Percentiles rank a stretch among this genome's conserved stretches.
Conservation (phyloP, 2,329 filamentous ascomycete genomes). For the Monosporascus cannonballus region DNA sequence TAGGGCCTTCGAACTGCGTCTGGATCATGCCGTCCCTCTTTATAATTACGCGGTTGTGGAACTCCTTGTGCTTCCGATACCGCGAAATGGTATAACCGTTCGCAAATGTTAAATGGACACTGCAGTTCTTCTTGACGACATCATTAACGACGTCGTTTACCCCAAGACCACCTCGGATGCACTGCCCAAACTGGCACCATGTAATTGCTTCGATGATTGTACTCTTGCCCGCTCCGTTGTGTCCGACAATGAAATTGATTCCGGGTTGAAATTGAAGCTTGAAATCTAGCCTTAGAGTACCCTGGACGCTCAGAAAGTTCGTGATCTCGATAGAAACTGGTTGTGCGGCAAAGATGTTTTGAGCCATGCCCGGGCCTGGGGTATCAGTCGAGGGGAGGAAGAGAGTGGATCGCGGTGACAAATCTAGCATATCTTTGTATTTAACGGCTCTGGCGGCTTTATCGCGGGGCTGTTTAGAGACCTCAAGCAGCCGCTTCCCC, state of each 20-base stretch:
- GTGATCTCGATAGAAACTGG: conserved; percentile 21
- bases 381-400: neutral
- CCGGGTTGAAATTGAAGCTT: conserved; percentile 16
- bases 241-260: conserved; percentile 23
- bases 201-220: conserved; percentile 27
- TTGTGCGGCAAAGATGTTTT: conserved; percentile 20
- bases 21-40: conserved; percentile 20
- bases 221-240: conserved; percentile 27
- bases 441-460: conserved; percentile 1
- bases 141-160: conserved; percentile 28
- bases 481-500: conserved; percentile 11
- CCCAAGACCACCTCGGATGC: conserved; percentile 21
- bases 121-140: conserved; percentile 19
- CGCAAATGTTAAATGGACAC: conserved; percentile 22
- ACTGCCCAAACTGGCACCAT: conserved; percentile 29
- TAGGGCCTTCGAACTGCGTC: conserved; percentile 20
- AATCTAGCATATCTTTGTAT: conserved; percentile 12
- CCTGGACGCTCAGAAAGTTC: conserved; percentile 28
- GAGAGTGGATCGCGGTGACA: conserved; percentile 1
- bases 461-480: conserved; percentile 2
- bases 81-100: conserved; percentile 26
- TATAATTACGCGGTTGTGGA: conserved; percentile 22
- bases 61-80: conserved; percentile 21
- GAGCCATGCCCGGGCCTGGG: neutral
- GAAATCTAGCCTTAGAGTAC: conserved; percentile 22